Base-by-base conservation (phyloP, 2,329 filamentous ascomycete species). In the Cladosporium colombiae region DNA sequence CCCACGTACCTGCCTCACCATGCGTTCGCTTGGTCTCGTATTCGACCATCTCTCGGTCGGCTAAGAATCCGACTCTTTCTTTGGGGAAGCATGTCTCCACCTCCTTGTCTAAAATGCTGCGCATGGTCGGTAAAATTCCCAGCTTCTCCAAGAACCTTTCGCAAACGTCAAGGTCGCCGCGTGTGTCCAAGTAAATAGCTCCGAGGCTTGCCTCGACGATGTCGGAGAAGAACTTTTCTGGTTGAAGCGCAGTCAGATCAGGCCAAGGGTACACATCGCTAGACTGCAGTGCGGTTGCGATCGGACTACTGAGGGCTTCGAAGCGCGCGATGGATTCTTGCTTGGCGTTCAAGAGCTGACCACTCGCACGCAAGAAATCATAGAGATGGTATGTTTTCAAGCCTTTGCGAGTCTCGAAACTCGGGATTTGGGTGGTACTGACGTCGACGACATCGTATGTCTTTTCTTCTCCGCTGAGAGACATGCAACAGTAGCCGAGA, bases 201-300 rank as follows among this genome's bases (percentile, higher is more conserved):
- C 91, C 94, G 0, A 98, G 77, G 0, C 96, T 75, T 35, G 87
- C 86, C 79, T 98, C 94, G 11, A 97, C 82, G 8, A 97, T 79
- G 75, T 97, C 93, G 0, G 90, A 94, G 77, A 90, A 89, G 76
- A 91, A 91, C 74, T 97, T 97, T 18, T 86, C 86, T 0, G 88
- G 83, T 16, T 84, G 82, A 0, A 96, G 80, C 0, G 85, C 82
- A 0, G 87, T 82, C 0, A 98, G 85, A 0, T 87, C 77, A 1
- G 85, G 81, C 94, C 94, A 98, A 0, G 94, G 95, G 73, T 93
- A 96, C 18, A 80, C 76, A 0, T 69, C 68, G 0, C 84, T 85
- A 0, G 76, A 57, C 0, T 78, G 58, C 11, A 96, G 79, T 0
- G 81, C 84, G 0, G 78, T 65, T 0, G 78, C 66, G 56, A 96